Percentiles rank a stretch among this genome's conserved stretches.
These are phyloP conservation scores for Aspergillus alliaceus DNA, from an alignment of 2,329 filamentous ascomycete species.

Conservation along the genomic window DNA sequence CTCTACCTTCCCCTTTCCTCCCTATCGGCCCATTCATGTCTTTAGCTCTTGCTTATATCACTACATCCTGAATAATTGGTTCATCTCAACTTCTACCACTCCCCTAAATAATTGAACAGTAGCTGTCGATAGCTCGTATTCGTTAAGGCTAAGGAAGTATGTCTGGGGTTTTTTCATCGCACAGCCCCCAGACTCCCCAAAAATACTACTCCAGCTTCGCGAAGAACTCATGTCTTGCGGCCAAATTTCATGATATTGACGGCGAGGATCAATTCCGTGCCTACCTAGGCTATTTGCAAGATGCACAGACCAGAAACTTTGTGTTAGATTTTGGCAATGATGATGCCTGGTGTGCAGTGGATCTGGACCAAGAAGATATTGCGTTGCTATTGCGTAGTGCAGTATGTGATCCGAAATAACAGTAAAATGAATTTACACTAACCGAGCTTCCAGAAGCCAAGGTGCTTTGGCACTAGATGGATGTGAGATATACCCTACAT, in stretches of 20 bases:
- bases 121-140: background rate
- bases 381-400: slow-evolving; percentile 31
- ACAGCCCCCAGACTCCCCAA: slow-evolving; percentile 18
- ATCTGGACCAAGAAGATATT: slow-evolving; percentile 37
- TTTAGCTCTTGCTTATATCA: background rate
- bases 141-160: slow-evolving; percentile 7
- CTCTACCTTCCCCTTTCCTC: background rate
- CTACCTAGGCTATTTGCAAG: slow-evolving; percentile 29
- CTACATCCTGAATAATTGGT: background rate
- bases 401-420: slow-evolving; percentile 23
- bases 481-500: slow-evolving; percentile 53
- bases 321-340: slow-evolving; percentile 46
- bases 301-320: slow-evolving; percentile 39
- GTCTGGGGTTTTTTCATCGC: slow-evolving; percentile 11
- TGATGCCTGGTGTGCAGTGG: slow-evolving; percentile 41
- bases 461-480: slow-evolving; percentile 63
- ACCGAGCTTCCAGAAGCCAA: slow-evolving; percentile 40
- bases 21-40: background rate
- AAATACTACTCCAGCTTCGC: slow-evolving; percentile 35
- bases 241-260: slow-evolving; percentile 41
- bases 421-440: background rate
- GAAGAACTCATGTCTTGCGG: slow-evolving; percentile 15
- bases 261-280: slow-evolving; percentile 30
- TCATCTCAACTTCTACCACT: no score
- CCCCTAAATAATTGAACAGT: background rate